Evolutionary conservation across 192 early-diverging fungal species (phyloP), one percentile per base, ranked within the genome.

Genomic region (Dimargaris xerosporica): DNA sequence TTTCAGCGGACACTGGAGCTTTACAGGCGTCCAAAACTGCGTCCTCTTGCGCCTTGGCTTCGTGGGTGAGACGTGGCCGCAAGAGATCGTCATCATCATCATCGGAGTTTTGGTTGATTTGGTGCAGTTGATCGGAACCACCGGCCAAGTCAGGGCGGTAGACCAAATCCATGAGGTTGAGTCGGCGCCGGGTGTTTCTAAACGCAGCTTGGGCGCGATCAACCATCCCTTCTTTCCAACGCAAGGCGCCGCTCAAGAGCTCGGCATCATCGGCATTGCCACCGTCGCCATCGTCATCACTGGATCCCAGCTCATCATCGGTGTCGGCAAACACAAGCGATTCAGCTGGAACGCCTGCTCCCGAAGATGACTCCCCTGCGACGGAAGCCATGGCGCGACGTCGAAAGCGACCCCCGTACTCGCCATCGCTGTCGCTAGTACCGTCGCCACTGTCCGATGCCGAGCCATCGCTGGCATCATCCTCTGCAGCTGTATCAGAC

Each of bases 141-240:
- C 64, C 64, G 41, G 78, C 80, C 30, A 78, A 68, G 25, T 86
- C 78, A 2, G 80, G 69, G 0, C 85, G 83, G 66, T 98, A 98
- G 31, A 98, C 88, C 0, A 93, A 67, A 39, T 91, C 80, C 91
- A 94, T 93, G 45, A 97, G 69, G 62, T 91, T 91, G 58, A 85
- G 72, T 21, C 90, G 85, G 21, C 29, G 21, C 21, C 28, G 19
- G 53, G 28, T 73, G 11, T 71, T 67, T 31, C 67, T 62, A 66
- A 82, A 89, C 21, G 72, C 71, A 12, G 76, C 66, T 30, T 74
- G 71, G 9, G 83, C 88, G 65, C 82, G 83, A 58, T 80, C 70
- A 48, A 79, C 71, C 44, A 90, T 44, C 54, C 85, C 77, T 25
- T 75, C 66, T 68, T 90, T 91, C 88, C 88, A 90, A 16, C 74